phyloP scores from a whole-genome alignment of 2,329 filamentous ascomycete genomes.

The Elsinoe ampelina region DNA sequence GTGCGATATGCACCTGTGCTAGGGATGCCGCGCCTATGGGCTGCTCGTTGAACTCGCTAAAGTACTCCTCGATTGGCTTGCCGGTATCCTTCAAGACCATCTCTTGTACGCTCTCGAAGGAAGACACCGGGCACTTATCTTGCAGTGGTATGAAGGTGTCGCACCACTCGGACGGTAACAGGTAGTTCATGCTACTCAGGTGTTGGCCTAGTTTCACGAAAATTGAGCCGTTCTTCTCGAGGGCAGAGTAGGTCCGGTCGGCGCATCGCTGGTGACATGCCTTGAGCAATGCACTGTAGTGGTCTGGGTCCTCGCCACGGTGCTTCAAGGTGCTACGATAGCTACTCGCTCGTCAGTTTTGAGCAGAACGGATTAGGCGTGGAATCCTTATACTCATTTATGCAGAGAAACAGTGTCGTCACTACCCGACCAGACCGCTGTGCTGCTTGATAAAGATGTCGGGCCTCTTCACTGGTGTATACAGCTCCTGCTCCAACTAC shows the following conservation, averaged over 20 bases:
- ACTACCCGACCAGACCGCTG: conserved; percentile 74
- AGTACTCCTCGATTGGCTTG: conserved; percentile 66
- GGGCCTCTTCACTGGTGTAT: conserved; percentile 56
- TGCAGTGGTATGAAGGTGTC: conserved; percentile 92
- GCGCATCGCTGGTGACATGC: conserved; percentile 91
- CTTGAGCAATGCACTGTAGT: conserved; percentile 58
- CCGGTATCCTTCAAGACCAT: conserved; percentile 86
- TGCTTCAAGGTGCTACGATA: conserved; percentile 78
- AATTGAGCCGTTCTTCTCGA: conserved; percentile 95
- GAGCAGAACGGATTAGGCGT: background rate
- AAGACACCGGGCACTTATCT: conserved; percentile 89
- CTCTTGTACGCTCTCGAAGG: conserved; percentile 70
- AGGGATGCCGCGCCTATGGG: conserved; percentile 91
- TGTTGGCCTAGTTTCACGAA: conserved; percentile 98
- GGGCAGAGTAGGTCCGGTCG: conserved; percentile 69
- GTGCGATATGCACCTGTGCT: conserved; percentile 87
- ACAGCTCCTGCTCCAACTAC: conserved; percentile 33
- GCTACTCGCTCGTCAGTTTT: conserved; percentile 38
- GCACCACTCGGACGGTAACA: conserved; percentile 86
- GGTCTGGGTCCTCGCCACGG: conserved; percentile 53
- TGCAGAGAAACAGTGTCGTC: conserved; percentile 64
- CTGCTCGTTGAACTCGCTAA: conserved; percentile 68
- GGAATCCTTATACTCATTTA: conserved; percentile 65
- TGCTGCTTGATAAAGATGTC: conserved; percentile 63
- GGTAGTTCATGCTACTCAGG: conserved; percentile 89